phyloP scores from a whole-genome alignment of 2,329 filamentous ascomycete genomes.

The Cercospora berteroae region DNA sequence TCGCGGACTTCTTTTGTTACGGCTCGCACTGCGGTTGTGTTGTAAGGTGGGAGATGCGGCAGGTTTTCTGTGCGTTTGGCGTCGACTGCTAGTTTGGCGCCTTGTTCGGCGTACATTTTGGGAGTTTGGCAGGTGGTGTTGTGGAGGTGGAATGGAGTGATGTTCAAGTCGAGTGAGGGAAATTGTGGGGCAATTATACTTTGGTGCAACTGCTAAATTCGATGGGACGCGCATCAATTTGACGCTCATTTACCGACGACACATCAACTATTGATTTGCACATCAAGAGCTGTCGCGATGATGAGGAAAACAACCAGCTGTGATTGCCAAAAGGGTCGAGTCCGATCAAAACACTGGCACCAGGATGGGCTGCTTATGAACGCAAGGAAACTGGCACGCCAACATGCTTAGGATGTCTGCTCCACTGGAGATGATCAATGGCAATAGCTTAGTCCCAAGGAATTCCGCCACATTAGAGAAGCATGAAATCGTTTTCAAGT shows the following conservation, averaged over 20 bases:
- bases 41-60: constrained; percentile 82
- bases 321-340: too few species aligned
- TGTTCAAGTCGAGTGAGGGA: background rate
- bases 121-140: background rate
- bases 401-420: background rate
- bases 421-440: background rate
- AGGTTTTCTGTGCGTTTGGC: constrained; percentile 92
- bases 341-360: too few species aligned
- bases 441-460: background rate
- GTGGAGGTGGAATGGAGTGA: background rate
- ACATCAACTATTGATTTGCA: too few species aligned
- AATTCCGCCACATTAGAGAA: background rate
- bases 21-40: constrained; percentile 83
- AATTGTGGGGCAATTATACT: background rate
- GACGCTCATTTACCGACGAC: background rate
- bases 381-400: too few species aligned
- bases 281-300: too few species aligned
- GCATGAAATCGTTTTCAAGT: background rate
- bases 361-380: too few species aligned
- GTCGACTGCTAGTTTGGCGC: constrained; percentile 90
- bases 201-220: background rate
- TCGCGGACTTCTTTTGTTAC: constrained; percentile 91
- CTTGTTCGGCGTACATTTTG: constrained; percentile 81
- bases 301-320: too few species aligned
- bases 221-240: too few species aligned